These are phyloP conservation scores for Nakazawaea wickerhamii DNA, from an alignment of 805 yeast genomes.

Conservation along the genomic window DNA sequence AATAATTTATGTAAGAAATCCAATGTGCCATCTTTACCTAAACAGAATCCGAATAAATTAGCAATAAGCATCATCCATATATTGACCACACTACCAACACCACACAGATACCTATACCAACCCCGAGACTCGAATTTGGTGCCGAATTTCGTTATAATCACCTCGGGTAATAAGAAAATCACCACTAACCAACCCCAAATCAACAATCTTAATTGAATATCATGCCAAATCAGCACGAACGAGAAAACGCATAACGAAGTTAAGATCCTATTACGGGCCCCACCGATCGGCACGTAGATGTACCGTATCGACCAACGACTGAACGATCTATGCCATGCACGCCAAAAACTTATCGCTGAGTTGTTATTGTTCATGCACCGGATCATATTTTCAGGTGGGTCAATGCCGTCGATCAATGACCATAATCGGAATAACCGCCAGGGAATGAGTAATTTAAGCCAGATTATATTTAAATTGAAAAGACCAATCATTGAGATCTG, in stretches of 20 bases:
- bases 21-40: conserved; percentile 81
- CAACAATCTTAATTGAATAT: conserved; percentile 77
- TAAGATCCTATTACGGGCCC: conserved; percentile 61
- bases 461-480: conserved; percentile 83
- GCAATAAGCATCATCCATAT: conserved; percentile 99
- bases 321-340: conserved; percentile 96
- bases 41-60: conserved; percentile 88
- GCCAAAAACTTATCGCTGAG: conserved; percentile 93
- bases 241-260: conserved; percentile 84
- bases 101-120: conserved; percentile 82
- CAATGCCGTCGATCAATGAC: conserved; percentile 88
- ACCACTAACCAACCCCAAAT: conserved; percentile 97
- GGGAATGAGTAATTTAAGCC: conserved; percentile 90
- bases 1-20: conserved; percentile 65
- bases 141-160: conserved; percentile 48
- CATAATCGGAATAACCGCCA: conserved; percentile 95
- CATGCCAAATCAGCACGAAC: conserved; percentile 98
- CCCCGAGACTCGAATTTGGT: conserved; percentile 30
- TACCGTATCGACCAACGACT: conserved; percentile 88
- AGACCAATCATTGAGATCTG: conserved; percentile 93
- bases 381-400: conserved; percentile 97
- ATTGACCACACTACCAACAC: conserved; percentile 80
- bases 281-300: conserved; percentile 89
- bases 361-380: conserved; percentile 93
- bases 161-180: conserved; percentile 81